Base-by-base conservation (phyloP, 805 yeast genomes). In the Ogataea naganishii region DNA sequence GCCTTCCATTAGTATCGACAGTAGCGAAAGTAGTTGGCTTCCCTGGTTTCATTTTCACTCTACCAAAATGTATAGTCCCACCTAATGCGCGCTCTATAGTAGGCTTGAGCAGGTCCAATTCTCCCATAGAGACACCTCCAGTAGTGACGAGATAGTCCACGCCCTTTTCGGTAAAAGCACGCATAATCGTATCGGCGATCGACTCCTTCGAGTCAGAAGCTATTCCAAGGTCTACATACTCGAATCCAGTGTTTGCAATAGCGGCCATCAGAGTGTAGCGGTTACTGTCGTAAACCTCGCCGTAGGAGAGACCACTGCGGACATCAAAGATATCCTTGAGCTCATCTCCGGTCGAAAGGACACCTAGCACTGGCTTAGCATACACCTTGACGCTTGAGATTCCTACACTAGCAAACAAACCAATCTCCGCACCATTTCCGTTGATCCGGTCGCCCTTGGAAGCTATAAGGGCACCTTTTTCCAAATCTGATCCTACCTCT, bases 81-180 rank as follows among this genome's bases (percentile, higher is more conserved):
- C 51, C 49, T 12, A 70, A 38, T 8, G 35, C 36, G 20, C 60
- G 43, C 34, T 66, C 68, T 15, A 70, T 64, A 0, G 62, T 53
- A 0, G 75, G 75, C 33, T 70, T 70, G 23, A 70, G 42, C 11
- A 68, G 48, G 41, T 70, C 77, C 20, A 59, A 36, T 40, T 70
- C 77, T 2, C 77, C 77, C 77, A 70, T 70, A 1, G 77, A 70
- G 2, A 70, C 77, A 15, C 77, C 77, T 2, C 77, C 77, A 1
- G 72, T 62, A 2, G 76, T 69, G 21, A 70, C 53, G 21, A 70
- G 38, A 21, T 60, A 60, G 33, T 70, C 75, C 10, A 62, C 45
- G 8, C 41, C 39, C 4, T 37, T 20, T 2, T 34, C 23, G 5
- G 39, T 34, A 15, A 64, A 46, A 0, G 61, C 59, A 0, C 31